These are phyloP conservation scores for Phallus indusiatus DNA, from an alignment of 768 basidiomycete genomes.

Conservation along the genomic window DNA sequence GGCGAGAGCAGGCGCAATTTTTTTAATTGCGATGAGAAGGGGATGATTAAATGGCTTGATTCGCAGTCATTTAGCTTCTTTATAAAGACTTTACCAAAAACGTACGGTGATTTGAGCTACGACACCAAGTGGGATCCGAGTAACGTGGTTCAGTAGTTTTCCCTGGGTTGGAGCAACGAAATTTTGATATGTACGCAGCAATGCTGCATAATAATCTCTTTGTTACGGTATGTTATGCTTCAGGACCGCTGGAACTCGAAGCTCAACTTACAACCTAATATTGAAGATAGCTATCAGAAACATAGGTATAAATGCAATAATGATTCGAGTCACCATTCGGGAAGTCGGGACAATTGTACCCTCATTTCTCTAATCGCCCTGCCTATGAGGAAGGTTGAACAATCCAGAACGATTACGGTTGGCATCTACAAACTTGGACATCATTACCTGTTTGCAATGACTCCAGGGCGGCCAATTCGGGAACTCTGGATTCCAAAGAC, in stretches of 20 bases:
- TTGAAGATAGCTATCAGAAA: neutral
- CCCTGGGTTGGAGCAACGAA: conserved; percentile 76
- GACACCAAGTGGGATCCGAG: conserved; percentile 76
- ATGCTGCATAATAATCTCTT: conserved; percentile 65
- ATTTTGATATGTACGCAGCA: conserved; percentile 59
- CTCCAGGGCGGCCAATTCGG: conserved; percentile 56
- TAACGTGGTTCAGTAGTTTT: conserved; percentile 67
- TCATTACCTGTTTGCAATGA: conserved; percentile 57
- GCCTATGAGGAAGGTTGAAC: conserved; percentile 8
- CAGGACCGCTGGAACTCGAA: neutral
- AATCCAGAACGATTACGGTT: neutral
- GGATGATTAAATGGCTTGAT: conserved; percentile 82
- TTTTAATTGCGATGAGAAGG: conserved; percentile 81
- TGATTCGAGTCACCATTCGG: conserved; percentile 63
- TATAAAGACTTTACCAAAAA: neutral
- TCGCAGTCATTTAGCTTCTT: neutral
- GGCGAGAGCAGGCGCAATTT: conserved; percentile 77
- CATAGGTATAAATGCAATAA: neutral
- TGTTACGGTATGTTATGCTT: neutral
- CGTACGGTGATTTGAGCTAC: conserved; percentile 77
- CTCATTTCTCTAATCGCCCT: conserved; percentile 79
- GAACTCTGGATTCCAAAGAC: conserved; percentile 44
- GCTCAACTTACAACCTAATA: neutral
- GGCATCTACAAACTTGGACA: neutral
- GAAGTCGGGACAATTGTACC: conserved; percentile 64